Percentiles rank a stretch among this genome's conserved stretches.
Evolutionary conservation across 192 early-diverging fungal genomes (phyloP).

Genomic region (Podila minutissima): DNA sequence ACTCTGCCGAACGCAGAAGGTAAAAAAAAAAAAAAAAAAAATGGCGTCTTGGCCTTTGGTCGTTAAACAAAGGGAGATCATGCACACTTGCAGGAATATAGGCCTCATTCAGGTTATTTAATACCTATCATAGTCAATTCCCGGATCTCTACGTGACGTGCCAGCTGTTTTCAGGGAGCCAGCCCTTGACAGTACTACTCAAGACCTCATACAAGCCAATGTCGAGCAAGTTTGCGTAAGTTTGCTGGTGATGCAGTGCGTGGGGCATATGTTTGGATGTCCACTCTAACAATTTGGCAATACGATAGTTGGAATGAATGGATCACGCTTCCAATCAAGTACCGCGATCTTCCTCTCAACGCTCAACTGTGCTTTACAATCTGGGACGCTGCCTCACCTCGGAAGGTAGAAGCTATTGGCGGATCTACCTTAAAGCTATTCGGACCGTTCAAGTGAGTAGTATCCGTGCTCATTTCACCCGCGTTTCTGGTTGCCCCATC

Average conservation of each 20-base stretch:
- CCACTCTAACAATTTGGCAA: neutral
- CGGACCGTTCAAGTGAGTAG: slow-evolving; percentile 74
- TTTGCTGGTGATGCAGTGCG: neutral
- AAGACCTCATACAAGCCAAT: slow-evolving; percentile 75
- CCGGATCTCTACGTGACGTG: slow-evolving; percentile 72
- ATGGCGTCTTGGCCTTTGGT: neutral
- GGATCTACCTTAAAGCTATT: slow-evolving; percentile 84
- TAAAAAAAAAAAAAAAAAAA: slow-evolving; percentile 19
- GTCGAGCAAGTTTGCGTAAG: slow-evolving; percentile 66
- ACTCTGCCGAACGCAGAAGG: slow-evolving; percentile 46
- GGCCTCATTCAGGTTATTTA: too few species aligned
- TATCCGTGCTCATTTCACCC: neutral
- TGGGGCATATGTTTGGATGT: neutral
- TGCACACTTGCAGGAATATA: too few species aligned
- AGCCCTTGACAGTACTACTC: slow-evolving; percentile 70
- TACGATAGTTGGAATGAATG: slow-evolving; percentile 90
- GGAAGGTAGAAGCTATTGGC: slow-evolving; percentile 78
- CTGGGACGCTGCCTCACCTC: slow-evolving; percentile 82
- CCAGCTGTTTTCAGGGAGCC: slow-evolving; percentile 76
- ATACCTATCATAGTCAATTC: slow-evolving; percentile 41
- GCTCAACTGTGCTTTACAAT: slow-evolving; percentile 79
- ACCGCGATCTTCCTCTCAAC: slow-evolving; percentile 81
- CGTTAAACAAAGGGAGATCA: neutral
- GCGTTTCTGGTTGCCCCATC: neutral
- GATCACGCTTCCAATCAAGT: slow-evolving; percentile 88